Evolutionary conservation across 768 basidiomycete species (phyloP), one percentile per base, ranked within the genome.

Genomic region (Boletus pseudo-olivaceus): DNA sequence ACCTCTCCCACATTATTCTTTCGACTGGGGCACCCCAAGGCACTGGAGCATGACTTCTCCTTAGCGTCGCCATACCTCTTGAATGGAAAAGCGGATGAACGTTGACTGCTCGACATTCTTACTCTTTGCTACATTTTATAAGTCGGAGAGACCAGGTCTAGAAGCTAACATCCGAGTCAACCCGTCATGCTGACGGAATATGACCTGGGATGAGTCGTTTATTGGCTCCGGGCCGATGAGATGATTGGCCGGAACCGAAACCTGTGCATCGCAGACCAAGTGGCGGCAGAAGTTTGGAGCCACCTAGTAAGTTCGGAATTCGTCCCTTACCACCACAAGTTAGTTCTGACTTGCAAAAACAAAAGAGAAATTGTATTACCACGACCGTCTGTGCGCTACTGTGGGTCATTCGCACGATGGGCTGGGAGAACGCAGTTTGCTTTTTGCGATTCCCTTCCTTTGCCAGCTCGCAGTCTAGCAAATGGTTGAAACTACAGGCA

Each of bases 61-160:
- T 63, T 6, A 58, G 54, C 1, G 65, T 67, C n/a, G 62, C 56
- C 65, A 65, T 65, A 19, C 5, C 14, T 33, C 12, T 19, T 42
- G 6, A 27, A 45, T 0, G 17, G 34, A 34, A 12, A 7, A 14
- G 50, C 4, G 46, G 45, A 37, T 10, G 40, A 38, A 15, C 5
- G 23, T n/a, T 29, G 53, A 27, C 2, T 44, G 30, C 17, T 43
- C 23, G 0, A 27, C 32, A 26, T 49, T 9, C 3, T 23, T 7
- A 15, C 7, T 20, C n/a, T 15, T 44, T 12, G 17, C 14, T 26
- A 41, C 29, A 45, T 44, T 54, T 62, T 65, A 66, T 61, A 64
- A n/a, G 44, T 3, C 46, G 30, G 23, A 38, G 23, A 26, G 19
- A 20, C 20, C 14, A 5, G 20, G 37, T 7, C 1, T n/a, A 34